Evolutionary conservation across 257 asterid species (phyloP).

Genomic region (Nicotiana tomentosiformis): DNA sequence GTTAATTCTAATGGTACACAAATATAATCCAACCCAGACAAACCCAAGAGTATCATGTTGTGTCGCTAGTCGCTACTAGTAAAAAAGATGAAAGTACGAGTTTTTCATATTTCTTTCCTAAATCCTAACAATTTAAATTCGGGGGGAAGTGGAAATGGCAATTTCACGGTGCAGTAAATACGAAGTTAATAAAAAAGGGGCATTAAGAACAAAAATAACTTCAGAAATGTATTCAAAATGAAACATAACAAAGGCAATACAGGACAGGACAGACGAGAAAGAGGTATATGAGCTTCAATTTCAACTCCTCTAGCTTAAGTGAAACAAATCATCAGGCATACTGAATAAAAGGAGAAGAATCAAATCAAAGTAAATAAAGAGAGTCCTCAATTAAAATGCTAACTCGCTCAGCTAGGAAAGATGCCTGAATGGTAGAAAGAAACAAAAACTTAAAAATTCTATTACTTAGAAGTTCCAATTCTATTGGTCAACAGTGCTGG

Average conservation of each 20-base stretch:
- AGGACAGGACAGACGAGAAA: neutral
- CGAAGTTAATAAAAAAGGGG: neutral
- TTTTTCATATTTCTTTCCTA: no score
- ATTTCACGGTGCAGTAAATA: neutral
- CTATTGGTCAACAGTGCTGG: slow-evolving; percentile 59
- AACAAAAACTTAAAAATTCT: neutral
- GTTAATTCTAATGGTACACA: no score
- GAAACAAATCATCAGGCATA: neutral
- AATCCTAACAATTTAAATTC: no score
- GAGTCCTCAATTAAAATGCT: neutral
- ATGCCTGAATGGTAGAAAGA: neutral
- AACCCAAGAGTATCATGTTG: no score
- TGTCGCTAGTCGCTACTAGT: no score
- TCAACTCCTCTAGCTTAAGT: neutral
- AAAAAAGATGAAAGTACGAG: no score
- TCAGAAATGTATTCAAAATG: neutral
- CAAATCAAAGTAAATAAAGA: neutral
- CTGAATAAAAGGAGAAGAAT: neutral
- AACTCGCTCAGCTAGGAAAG: neutral
- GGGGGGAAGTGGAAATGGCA: no score
- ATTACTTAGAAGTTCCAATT: slow-evolving; percentile 4
- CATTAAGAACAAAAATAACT: neutral
- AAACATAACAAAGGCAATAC: neutral
- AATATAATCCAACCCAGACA: no score
- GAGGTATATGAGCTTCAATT: neutral